Evolutionary conservation across 2,329 filamentous ascomycete genomes (phyloP).

Genomic region (Microcera coccophila): DNA sequence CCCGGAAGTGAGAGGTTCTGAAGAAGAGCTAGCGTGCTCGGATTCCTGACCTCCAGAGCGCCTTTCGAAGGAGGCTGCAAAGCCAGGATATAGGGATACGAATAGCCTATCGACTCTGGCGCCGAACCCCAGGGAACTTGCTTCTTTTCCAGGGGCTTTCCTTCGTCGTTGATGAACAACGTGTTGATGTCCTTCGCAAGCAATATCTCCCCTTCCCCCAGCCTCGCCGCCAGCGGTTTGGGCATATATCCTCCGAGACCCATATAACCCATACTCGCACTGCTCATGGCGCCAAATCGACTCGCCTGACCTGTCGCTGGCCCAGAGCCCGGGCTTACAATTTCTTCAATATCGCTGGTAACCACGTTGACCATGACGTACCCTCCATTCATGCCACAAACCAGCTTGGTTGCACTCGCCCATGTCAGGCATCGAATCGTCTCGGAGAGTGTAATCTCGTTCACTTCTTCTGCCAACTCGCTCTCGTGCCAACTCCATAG

Average conservation of each 20-base stretch:
- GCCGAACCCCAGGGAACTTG: conserved; percentile 91
- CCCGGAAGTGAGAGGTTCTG: conserved; percentile 80
- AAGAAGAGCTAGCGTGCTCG: conserved; percentile 82
- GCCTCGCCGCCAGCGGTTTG: conserved; percentile 78
- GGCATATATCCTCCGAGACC: conserved; percentile 89
- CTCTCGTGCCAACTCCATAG: conserved; percentile 97
- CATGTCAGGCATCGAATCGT: conserved; percentile 86
- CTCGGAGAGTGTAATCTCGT: conserved; percentile 76
- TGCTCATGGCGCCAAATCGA: conserved; percentile 78
- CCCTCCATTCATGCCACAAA: conserved; percentile 86
- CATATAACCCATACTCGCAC: conserved; percentile 93
- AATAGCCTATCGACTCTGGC: conserved; percentile 90
- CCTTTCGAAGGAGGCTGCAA: conserved; percentile 81
- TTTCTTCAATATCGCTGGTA: conserved; percentile 68
- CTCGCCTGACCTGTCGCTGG: conserved; percentile 61
- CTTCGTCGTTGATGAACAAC: conserved; percentile 80
- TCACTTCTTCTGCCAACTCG: conserved; percentile 70
- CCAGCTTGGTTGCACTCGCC: conserved; percentile 80
- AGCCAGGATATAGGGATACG: conserved; percentile 90
- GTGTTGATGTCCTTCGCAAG: conserved; percentile 98
- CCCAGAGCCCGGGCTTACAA: conserved; percentile 71
- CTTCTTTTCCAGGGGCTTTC: conserved; percentile 74
- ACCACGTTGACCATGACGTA: conserved; percentile 87
- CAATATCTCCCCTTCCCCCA: conserved; percentile 79
- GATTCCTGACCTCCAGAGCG: conserved; percentile 84